Base-by-base conservation (phyloP, 202 grass and related monocot species). In the Sporobolus alterniflorus region DNA sequence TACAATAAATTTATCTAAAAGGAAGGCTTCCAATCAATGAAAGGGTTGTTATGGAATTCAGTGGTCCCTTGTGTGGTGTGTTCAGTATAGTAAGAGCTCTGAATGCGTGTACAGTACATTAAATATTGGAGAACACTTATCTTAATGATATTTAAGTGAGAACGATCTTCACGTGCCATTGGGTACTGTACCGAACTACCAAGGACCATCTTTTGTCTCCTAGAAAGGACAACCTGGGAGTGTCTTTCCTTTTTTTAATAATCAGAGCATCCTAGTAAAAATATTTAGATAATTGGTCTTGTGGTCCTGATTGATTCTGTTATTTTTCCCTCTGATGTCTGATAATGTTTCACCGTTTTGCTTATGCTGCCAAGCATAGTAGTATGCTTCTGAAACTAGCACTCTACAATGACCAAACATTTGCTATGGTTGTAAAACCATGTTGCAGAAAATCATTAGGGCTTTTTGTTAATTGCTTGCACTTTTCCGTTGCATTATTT, bases 1-100 rank as follows among this genome's bases (percentile, higher is more conserved):
- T 76, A 36, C 63, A 84, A 76, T 62, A 75, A 42, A 64, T 29
- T 75, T 76, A 18, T 71, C 25, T 18, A 74, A 62, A 44, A 64
- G 34, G 26, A 69, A 52, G 8, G 39, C 34, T 52, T 56, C 54
- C 25, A 73, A 59, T 50, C 61, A 64, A 44, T 36, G 17, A 75
- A 71, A 47, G 25, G 25, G 22, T 30, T 83, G 32, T 79, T n/a
- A 57, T 68, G 69, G 68, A 86, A 50, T 18, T 31, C 56, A 47
- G 81, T 75, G 75, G 80, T 83, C 84, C 88, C 63, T 71, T 63
- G 3, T 65, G 33, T 48, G 43, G 16, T 26, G 43, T 71, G 56
- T 78, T 30, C 57, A 62, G 26, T 30, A 31, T 62, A 64, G 48
- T 54, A 22, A 50, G 14, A 36, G 65, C 48, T 64, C 11, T 33